phyloP scores from a whole-genome alignment of 1,284 basidiomycete species.

The Hemileia vastatrix region DNA sequence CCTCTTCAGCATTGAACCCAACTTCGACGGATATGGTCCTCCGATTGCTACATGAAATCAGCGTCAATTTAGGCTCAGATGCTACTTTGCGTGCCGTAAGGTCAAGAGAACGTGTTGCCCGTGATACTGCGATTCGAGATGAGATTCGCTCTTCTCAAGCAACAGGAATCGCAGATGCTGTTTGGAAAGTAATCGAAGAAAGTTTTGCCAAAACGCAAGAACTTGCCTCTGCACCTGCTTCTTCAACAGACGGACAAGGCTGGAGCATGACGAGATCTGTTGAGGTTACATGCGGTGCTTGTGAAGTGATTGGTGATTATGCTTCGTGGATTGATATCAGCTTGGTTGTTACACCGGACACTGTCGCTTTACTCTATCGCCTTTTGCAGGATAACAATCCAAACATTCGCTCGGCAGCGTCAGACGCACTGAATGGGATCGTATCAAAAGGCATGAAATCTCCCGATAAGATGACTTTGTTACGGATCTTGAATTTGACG shows the following conservation, averaged over 20 bases:
- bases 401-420: constrained; percentile 71
- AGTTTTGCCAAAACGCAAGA: constrained; percentile 48
- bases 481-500: constrained; percentile 77
- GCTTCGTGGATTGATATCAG: constrained; percentile 98
- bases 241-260: no score
- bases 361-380: constrained; percentile 73
- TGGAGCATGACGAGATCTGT: constrained; percentile 17
- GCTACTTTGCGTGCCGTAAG: constrained; percentile 68
- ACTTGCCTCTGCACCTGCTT: constrained; percentile 17
- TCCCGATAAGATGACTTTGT: constrained; percentile 75
- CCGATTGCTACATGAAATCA: constrained; percentile 78
- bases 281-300: constrained; percentile 47
- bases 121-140: constrained; percentile 75
- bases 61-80: constrained; percentile 83
- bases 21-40: constrained; percentile 76
- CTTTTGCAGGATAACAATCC: constrained; percentile 57
- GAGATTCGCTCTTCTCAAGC: constrained; percentile 78
- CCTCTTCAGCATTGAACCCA: no score
- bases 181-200: constrained; percentile 72
- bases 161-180: constrained; percentile 70
- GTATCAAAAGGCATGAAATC: constrained; percentile 88
- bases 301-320: constrained; percentile 83
- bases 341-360: constrained; percentile 81
- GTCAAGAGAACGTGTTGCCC: constrained; percentile 56
- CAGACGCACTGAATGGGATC: constrained; percentile 68